Evolutionary conservation across 2,329 filamentous ascomycete genomes (phyloP), one percentile per base, ranked within the genome.

Genomic region (Trichoderma atrobrunneum): DNA sequence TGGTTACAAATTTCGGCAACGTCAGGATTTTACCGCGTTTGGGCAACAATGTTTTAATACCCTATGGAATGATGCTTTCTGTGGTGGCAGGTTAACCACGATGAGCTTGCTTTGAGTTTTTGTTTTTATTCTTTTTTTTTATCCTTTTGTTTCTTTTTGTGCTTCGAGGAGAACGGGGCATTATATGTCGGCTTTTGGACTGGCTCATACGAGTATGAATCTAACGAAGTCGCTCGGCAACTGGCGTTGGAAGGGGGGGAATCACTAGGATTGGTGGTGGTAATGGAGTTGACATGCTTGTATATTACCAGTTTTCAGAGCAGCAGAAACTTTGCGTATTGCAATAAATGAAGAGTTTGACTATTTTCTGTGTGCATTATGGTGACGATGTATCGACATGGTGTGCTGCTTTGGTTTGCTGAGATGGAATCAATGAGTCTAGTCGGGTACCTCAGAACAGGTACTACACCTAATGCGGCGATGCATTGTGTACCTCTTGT

Each of bases 11-110:
- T 70, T 61, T 64, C 57, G 73, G 72, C 72, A 72, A 65, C 67
- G 54, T 30, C 24, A 36, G 43, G 57, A 54, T 34, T 36, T 61
- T 61, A 73, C 48, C 28, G 51, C 68, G 64, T 64, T 76, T 76
- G 75, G 77, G 74, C 74, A 77, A 64, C 69, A 72, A 72, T 74
- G 73, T 73, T 64, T 72, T 78, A 78, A 80, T 80, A 80, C 79
- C 79, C 78, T 76, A 71, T 73, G 75, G 78, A 73, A 75, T 77
- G 71, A 72, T 67, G 69, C 43, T 72, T 77, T 69, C 74, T 79
- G 76, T 70, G 72, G 73, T 71, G 70, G 71, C 73, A 73, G 74
- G 57, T 36, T 71, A 61, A 57, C 59, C 34, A 74, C 57, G 63
- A 68, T 43, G 48, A 74, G 24, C 30, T 24, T 72, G 64, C 14